Evolutionary conservation across 805 yeast species (phyloP), one percentile per base, ranked within the genome.

Genomic region (Saccharomycopsis sp.): DNA sequence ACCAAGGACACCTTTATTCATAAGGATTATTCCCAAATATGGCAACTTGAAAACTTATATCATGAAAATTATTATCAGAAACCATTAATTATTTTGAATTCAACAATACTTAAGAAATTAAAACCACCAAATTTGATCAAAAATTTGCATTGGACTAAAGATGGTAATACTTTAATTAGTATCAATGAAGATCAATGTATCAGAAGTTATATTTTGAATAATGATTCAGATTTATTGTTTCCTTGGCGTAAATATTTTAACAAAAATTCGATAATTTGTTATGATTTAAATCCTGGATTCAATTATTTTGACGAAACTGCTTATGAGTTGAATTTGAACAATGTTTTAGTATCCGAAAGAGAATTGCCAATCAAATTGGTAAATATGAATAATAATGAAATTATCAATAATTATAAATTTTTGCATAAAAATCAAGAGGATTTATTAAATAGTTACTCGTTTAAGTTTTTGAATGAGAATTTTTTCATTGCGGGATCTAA

Each of bases 141-240:
- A 15, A 50, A 52, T 18, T 23, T 63, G 1, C 45, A 40, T 17
- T 66, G 70, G 69, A 55, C 67, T 2, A n/a, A 35, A 3, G 70
- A 67, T 44, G 65, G 65, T 1, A 51, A 60, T 2, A 53, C 66
- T 0, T 46, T 67, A n/a, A 53, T 61, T 3, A 49, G 65, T 1
- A 46, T 57, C 2, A 53, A 60, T 20, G 61, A 57, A 27, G 72
- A 67, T 47, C 53, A 48, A 32, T 67, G 60, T 0, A 44, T 66
- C 3, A 49, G 71, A 9, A 52, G 60, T 13, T 67, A 62, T 45
- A 41, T 64, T 15, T 44, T 62, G 2, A 35, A 25, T 1, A 30
- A 28, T 21, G 40, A 18, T 40, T 34, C 8, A 42, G 34, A 3
- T 4, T 13, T 34, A 5, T 41, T 63, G 31, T 38, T 57, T 1